Evolutionary conservation across 139 green algal species (phyloP), one percentile per base, ranked within the genome.

Genomic region (Eudorina sp.): DNA sequence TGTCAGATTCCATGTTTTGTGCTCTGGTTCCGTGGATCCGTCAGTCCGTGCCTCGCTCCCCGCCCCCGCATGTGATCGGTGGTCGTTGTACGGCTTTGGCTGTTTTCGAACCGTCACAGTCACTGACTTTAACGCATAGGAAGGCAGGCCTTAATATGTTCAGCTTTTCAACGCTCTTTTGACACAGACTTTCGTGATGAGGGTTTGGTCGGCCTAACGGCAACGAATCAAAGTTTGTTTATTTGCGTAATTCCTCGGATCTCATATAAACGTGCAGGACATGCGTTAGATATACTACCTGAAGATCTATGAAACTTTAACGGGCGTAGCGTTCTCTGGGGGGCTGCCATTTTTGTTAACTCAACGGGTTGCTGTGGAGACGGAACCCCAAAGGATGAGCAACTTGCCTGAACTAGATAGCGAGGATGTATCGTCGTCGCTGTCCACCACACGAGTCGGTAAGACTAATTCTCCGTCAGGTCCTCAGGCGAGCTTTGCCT

Each of bases 371-470:
- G 29, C 23, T 66, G 4, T 34, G 4, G 29, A 6, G 55, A 23
- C 27, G 6, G 55, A 66, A 25, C 4, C 4, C 55, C 55, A 25
- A 66, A 66, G 23, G 55, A 72, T 72, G 62, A 72, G 62, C 62
- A 72, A 29, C 23, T 72, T 72, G 23, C 62, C 62, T 31, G 62
- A 72, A 34, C n/a, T 72, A 21, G 62, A 72, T 16, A 72, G 62
- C 40, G 70, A 79, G 46, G 46, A 83, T 25, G 48, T 83, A 29
- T 48, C 76, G 0, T 69, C 75, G 3, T 70, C 48, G 14, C n/a
- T 83, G 29, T 51, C 75, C 7, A 83, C 76, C 1, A 84, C 76
- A 8, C 76, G 76, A 31, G 76, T 84, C 51, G 76, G 76, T 84
- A 23, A 84, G 76, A 58, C 7, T 5, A 58, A 58, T 55, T 36